Evolutionary conservation across 2,329 filamentous ascomycete species (phyloP).

Genomic region (Eutypa lata): DNA sequence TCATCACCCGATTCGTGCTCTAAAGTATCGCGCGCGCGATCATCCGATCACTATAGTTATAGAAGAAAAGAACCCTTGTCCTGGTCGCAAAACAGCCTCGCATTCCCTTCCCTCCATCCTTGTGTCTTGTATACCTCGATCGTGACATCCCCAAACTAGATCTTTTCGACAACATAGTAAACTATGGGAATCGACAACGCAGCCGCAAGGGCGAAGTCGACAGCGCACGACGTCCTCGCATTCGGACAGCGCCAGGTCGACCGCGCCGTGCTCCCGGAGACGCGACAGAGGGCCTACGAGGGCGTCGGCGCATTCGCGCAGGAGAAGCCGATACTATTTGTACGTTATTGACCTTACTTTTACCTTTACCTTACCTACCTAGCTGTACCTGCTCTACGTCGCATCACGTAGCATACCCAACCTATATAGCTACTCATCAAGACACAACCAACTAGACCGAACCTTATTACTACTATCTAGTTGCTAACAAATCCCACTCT

Average conservation of each 20-base stretch:
- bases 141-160: too few relatives aligned
- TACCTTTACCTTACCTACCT: background rate
- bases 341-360: conserved; percentile 36
- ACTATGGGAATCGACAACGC: conserved; percentile 17
- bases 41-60: too few relatives aligned
- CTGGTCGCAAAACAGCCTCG: too few relatives aligned
- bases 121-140: too few relatives aligned
- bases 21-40: too few relatives aligned
- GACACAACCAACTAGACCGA: background rate
- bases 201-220: conserved; percentile 25
- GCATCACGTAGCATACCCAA: too few relatives aligned
- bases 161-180: background rate
- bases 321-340: conserved; percentile 66
- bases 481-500: background rate
- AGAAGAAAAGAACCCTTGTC: too few relatives aligned
- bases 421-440: too few relatives aligned
- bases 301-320: conserved; percentile 54
- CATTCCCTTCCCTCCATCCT: too few relatives aligned
- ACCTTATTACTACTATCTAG: background rate
- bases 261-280: conserved; percentile 56
- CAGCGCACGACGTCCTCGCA: conserved; percentile 33
- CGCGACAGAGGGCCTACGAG: conserved; percentile 55
- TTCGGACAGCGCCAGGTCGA: conserved; percentile 45
- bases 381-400: too few relatives aligned
- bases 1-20: too few relatives aligned